Conservation (phyloP, 192 early-diverging fungal species). For the Helicostylum pulchrum region DNA sequence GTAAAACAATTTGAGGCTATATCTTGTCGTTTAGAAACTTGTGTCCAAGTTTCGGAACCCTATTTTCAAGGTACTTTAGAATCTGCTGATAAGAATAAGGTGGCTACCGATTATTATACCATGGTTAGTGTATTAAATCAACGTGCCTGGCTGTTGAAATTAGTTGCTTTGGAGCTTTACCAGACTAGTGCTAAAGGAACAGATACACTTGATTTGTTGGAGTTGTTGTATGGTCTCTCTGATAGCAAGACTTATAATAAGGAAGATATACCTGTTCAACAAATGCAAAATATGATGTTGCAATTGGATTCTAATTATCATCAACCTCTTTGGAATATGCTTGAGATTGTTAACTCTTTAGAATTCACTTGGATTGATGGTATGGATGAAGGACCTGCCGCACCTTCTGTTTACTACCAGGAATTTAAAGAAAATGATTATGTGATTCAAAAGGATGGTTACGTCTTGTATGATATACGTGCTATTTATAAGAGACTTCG, state of each 20-base stretch:
- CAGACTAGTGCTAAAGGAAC: background rate
- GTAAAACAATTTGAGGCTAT: slow-evolving; percentile 57
- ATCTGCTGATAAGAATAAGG: background rate
- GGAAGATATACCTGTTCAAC: slow-evolving; percentile 4
- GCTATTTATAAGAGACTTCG: slow-evolving; percentile 61
- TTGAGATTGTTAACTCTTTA: slow-evolving; percentile 70
- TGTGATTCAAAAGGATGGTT: slow-evolving; percentile 51
- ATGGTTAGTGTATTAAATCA: slow-evolving; percentile 67
- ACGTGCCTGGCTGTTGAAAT: slow-evolving; percentile 87
- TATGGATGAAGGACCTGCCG: slow-evolving; percentile 23
- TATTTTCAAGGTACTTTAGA: slow-evolving; percentile 16
- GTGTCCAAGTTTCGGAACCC: background rate
- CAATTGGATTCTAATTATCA: slow-evolving; percentile 36
- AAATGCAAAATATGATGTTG: slow-evolving; percentile 17
- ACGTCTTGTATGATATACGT: slow-evolving; percentile 66
- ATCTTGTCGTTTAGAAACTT: slow-evolving; percentile 32
- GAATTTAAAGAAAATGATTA: slow-evolving; percentile 48
- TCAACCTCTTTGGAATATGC: slow-evolving; percentile 69
- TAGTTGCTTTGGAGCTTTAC: slow-evolving; percentile 86
- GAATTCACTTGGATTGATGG: slow-evolving; percentile 57
- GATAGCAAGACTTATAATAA: background rate
- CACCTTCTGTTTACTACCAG: slow-evolving; percentile 43
- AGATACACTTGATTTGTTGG: background rate
- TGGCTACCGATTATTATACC: slow-evolving; percentile 29
- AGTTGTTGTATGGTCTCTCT: background rate